phyloP scores from a whole-genome alignment of 208 protist genomes.

The Acanthamoeba culbertsoni region DNA sequence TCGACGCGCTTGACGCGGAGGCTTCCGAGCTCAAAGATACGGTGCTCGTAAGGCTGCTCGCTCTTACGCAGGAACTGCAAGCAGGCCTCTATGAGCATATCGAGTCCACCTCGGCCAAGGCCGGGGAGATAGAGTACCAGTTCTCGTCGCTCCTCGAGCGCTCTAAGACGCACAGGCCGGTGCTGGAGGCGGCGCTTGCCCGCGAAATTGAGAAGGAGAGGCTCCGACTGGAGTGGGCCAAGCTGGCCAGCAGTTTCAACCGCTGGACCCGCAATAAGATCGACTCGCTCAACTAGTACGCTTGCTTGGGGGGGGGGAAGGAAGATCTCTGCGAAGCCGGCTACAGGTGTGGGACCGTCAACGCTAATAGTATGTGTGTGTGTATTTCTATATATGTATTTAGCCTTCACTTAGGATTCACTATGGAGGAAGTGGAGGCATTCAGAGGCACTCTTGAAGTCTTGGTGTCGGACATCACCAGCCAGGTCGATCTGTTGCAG shows the following conservation, averaged over 20 bases:
- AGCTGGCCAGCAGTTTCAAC: slow-evolving; percentile 21
- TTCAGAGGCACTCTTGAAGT: neutral
- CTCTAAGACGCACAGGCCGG: neutral
- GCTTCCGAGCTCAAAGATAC: neutral
- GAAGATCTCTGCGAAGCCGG: too few species aligned
- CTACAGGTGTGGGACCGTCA: too few species aligned
- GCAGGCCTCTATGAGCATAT: neutral
- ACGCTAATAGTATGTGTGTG: too few species aligned
- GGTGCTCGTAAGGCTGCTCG: neutral
- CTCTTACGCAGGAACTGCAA: neutral
- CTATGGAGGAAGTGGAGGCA: neutral
- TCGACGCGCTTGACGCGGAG: slow-evolving; percentile 57
- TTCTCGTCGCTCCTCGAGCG: neutral
- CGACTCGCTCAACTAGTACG: neutral
- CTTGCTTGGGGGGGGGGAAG: neutral
- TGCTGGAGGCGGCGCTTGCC: slow-evolving; percentile 48
- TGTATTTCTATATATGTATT: neutral
- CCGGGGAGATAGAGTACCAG: neutral
- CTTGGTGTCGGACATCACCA: neutral
- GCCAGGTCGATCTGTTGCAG: neutral
- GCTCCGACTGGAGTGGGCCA: slow-evolving; percentile 12
- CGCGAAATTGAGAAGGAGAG: slow-evolving; percentile 58
- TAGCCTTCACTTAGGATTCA: neutral
- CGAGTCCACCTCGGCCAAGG: neutral
- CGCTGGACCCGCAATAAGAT: slow-evolving; percentile 36